These are phyloP conservation scores for Leishmania tarentolae DNA, from an alignment of 208 protist genomes.

Conservation along the genomic window DNA sequence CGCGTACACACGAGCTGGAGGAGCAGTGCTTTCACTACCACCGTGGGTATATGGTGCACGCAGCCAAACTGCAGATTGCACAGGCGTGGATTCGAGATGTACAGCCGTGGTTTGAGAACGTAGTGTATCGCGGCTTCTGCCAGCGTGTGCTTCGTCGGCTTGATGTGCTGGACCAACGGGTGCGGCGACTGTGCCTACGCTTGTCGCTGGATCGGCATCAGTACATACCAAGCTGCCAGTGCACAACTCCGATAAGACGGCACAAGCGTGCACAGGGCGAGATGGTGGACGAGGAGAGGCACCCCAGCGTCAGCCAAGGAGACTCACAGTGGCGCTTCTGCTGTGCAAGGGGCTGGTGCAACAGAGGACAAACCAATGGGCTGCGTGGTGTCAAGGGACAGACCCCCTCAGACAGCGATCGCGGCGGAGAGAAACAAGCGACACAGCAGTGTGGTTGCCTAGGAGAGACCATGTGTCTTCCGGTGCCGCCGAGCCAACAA, in stretches of 20 bases:
- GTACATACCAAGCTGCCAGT: conserved; percentile 11
- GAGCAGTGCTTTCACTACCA: not conserved
- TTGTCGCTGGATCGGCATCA: conserved; percentile 23
- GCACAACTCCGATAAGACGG: not conserved
- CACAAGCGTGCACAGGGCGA: not conserved
- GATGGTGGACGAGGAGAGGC: not conserved
- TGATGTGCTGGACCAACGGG: not conserved
- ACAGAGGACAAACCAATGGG: not conserved
- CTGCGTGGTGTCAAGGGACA: not conserved
- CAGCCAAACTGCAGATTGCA: conserved; percentile 34
- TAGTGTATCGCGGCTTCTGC: conserved; percentile 23
- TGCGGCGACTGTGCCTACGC: conserved; percentile 16
- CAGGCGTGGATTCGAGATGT: conserved; percentile 30
- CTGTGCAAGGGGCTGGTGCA: too few species aligned
- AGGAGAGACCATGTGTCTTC: not conserved
- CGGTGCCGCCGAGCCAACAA: not conserved
- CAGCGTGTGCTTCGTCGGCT: conserved; percentile 9
- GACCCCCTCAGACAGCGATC: not conserved
- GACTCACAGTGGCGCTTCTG: not conserved
- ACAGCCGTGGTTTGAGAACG: conserved; percentile 37
- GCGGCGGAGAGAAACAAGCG: not conserved
- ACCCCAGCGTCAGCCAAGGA: not conserved
- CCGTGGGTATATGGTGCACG: conserved; percentile 8
- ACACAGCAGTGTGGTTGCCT: not conserved
- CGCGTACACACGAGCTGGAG: conserved; percentile 3